phyloP scores from a whole-genome alignment of 257 asterid species.

The Solanum medicagineum region DNA sequence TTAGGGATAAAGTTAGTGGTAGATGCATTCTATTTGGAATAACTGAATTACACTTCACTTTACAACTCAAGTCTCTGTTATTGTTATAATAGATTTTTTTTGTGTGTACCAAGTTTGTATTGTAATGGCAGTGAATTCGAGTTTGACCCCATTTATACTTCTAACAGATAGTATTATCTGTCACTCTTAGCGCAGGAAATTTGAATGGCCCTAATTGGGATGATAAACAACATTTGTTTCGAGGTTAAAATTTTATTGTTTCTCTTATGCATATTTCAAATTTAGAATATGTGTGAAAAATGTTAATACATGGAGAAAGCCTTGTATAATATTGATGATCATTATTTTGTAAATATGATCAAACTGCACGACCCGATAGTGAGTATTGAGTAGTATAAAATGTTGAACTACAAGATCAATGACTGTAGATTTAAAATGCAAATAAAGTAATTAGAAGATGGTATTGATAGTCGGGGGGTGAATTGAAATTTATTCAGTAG shows the following conservation, averaged over 20 bases:
- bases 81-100: neutral
- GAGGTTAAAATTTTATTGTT: neutral
- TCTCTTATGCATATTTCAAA: neutral
- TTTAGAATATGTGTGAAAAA: neutral
- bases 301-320: neutral
- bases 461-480: too few species aligned
- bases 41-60: neutral
- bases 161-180: neutral
- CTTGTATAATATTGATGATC: neutral
- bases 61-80: neutral
- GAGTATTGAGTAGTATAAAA: neutral
- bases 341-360: neutral
- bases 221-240: neutral
- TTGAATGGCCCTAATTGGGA: neutral
- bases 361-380: neutral
- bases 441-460: too few species aligned
- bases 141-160: neutral
- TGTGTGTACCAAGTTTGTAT: neutral
- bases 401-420: neutral
- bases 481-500: too few species aligned
- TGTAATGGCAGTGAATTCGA: neutral
- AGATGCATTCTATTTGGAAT: neutral
- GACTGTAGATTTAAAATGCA: too few species aligned
- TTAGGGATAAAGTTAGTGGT: neutral
- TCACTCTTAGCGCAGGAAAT: neutral